phyloP scores from a whole-genome alignment of 371 early-diverging fungal species.

The Caulochytrium protostelioides region DNA sequence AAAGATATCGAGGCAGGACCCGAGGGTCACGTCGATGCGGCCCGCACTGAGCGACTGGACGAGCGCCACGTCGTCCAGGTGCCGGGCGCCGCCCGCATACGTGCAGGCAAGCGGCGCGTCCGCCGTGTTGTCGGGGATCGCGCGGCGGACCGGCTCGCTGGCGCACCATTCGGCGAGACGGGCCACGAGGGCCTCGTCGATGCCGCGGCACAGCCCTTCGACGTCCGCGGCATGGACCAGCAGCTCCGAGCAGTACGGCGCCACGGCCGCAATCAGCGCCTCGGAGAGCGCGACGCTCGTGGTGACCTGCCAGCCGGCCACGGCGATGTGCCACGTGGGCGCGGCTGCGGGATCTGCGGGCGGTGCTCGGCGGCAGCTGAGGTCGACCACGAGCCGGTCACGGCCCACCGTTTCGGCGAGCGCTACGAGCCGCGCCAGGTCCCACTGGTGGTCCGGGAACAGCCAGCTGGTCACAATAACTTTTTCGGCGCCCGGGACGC shows the following conservation, averaged over 20 bases:
- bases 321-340: constrained; percentile 75
- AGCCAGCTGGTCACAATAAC: constrained; percentile 89
- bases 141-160: not conserved
- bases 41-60: too few species aligned
- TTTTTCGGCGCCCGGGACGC: constrained; percentile 8
- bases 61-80: too few species aligned
- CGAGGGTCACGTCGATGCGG: not conserved
- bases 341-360: constrained; percentile 45
- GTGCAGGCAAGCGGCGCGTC: too few species aligned
- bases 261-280: constrained; percentile 29
- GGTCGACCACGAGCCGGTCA: constrained; percentile 69
- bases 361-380: constrained; percentile 24
- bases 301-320: constrained; percentile 89
- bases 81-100: constrained; percentile 91
- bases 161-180: constrained; percentile 12
- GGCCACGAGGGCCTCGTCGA: constrained; percentile 66
- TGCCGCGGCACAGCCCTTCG: constrained; percentile 83
- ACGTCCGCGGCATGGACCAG: constrained; percentile 94
- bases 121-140: too few species aligned
- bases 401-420: constrained; percentile 45
- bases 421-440: constrained; percentile 33
- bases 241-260: constrained; percentile 76
- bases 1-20: constrained; percentile 61
- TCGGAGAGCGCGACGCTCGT: constrained; percentile 65
- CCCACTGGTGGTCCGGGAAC: constrained; percentile 58